These are phyloP conservation scores for Zygosaccharomyces siamensis DNA, from an alignment of 805 yeast species.

Conservation along the genomic window DNA sequence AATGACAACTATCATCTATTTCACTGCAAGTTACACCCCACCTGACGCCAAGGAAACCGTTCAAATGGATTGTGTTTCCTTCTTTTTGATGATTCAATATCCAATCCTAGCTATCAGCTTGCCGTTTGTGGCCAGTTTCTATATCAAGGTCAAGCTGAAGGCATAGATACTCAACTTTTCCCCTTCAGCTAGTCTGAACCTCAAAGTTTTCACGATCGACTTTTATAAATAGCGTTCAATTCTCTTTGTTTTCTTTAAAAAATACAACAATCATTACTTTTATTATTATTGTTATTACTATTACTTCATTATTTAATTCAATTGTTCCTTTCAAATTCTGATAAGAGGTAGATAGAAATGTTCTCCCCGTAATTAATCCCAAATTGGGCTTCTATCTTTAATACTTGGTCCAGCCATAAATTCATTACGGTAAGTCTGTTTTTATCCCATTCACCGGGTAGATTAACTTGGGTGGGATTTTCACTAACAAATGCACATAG, in stretches of 20 bases:
- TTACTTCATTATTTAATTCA: not conserved
- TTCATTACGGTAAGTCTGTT: conserved; percentile 68
- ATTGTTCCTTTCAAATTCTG: conserved; percentile 43
- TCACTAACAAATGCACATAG: conserved; percentile 72
- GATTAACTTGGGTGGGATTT: conserved; percentile 35
- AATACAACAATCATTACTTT: not conserved
- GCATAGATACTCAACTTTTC: conserved; percentile 9
- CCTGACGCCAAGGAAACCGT: conserved; percentile 41
- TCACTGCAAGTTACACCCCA: conserved; percentile 86
- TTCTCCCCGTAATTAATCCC: conserved; percentile 67
- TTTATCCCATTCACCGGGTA: conserved; percentile 72
- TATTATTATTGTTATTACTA: not conserved
- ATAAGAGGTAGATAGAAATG: conserved; percentile 52
- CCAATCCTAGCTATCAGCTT: conserved; percentile 59
- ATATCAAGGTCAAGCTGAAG: conserved; percentile 34
- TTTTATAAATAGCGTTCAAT: too few species aligned
- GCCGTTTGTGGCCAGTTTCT: conserved; percentile 52
- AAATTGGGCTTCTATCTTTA: conserved; percentile 41
- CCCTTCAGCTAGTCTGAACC: not conserved
- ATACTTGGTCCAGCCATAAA: conserved; percentile 48
- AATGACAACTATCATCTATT: conserved; percentile 82
- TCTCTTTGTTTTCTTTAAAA: too few species aligned
- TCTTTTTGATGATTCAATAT: conserved; percentile 71
- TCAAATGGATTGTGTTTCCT: conserved; percentile 81
- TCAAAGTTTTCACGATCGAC: too few species aligned